Evolutionary conservation across 176 grass and related monocot genomes (phyloP).

Genomic region (Thalia dealbata): DNA sequence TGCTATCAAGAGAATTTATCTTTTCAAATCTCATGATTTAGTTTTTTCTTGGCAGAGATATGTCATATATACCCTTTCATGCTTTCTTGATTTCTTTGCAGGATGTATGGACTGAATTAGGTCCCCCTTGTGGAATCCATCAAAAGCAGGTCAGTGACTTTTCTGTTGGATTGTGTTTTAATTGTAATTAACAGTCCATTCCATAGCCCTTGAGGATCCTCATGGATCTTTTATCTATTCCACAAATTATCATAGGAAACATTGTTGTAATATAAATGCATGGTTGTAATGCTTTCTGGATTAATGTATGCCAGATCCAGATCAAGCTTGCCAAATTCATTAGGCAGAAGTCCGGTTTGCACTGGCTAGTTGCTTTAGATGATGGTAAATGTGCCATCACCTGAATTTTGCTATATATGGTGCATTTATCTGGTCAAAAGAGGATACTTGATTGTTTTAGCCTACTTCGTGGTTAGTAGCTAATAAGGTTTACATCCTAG

Average conservation of each 20-base stretch:
- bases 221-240: not conserved
- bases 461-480: not conserved
- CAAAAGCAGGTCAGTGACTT: slow-evolving; percentile 67
- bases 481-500: not conserved
- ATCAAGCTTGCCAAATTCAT: no score
- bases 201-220: not conserved
- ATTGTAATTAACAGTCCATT: not conserved
- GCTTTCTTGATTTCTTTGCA: slow-evolving; percentile 31
- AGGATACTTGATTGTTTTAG: no score
- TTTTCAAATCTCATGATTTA: not conserved
- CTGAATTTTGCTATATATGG: no score
- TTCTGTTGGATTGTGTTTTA: not conserved
- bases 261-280: not conserved
- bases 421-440: no score
- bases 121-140: slow-evolving; percentile 81
- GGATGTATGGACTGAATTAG: slow-evolving; percentile 92
- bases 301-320: no score
- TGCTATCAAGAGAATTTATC: not conserved
- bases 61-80: not conserved
- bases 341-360: no score
- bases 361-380: no score
- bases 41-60: not conserved
- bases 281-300: no score
- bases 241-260: not conserved
- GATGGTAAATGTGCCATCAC: no score